Base-by-base conservation (phyloP, 306 rosid genomes). In the Pachyrhizus erosus region DNA sequence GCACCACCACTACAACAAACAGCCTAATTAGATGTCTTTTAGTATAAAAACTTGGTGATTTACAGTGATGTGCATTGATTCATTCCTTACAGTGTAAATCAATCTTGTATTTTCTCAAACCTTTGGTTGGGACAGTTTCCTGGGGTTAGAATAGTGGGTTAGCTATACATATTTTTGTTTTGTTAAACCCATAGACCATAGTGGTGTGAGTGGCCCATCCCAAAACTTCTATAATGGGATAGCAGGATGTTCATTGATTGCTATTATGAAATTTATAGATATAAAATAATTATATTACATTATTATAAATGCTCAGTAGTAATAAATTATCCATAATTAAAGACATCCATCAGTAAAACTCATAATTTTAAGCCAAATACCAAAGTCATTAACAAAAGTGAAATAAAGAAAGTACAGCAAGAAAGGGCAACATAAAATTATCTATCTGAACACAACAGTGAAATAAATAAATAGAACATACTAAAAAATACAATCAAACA, bases 71-170 rank as follows among this genome's bases (percentile, higher is more conserved):
- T 61, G 24, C 57, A 10, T 23, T n/a, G 20, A 49, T 54, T 10
- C 73, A 31, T 31, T 27, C 31, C 49, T 42, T 18, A 23, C 33
- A 14, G 3, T 23, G 72, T 37, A 39, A 34, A 17, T 69, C 17
- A 80, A 70, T n/a, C 33, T 42, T 70, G 60, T 69, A 40, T 80
- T 54, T 42, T 79, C 37, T 13, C 24, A 11, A 26, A 11, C 79
- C 54, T 55, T 64, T 51, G 67, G 75, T 39, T 20, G 29, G 40
- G 40, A 34, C 20, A n/a, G n/a, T n/a, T n/a, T 51, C 62, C 9
- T 58, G 34, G 37, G 33, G 14, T 67, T 33, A 21, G 54, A 72
- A 57, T 73, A 43, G 14, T 31, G 45, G 70, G 37, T 11, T 43
- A 40, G 20, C n/a, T 31, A 14, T 33, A 76, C 24, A 52, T 55